Base-by-base conservation (phyloP, 176 grass and related monocot genomes). In the Oryza officinalis region DNA sequence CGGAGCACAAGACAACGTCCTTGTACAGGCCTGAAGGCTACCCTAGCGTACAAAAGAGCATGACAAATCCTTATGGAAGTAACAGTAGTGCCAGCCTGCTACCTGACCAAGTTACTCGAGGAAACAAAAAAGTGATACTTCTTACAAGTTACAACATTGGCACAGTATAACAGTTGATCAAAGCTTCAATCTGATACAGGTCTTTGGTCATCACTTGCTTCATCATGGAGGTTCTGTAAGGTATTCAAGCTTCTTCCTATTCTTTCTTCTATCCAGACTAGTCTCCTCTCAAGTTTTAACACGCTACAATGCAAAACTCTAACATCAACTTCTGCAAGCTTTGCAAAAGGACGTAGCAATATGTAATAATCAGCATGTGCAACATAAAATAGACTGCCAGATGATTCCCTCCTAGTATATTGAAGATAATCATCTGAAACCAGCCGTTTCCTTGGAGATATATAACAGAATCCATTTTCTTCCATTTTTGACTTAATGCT, bases 361-460 rank as follows among this genome's bases (percentile, higher is more conserved):
- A 98, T 91, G 80, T 94, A 98, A 80, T 93, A 98, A 89, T 98
- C 95, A 83, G 90, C 88, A 90, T 97, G 92, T 63, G 78, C 88
- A 59, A 77, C 90, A 86, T 84, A 91, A 74, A 89, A 66, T 69
- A 90, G 85, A 69, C 81, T 87, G 43, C 89, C 86, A 1, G 35
- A 52, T 72, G 75, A 7, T 67, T 14, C 84, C 84, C 66, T 77
- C 83, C 95, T 86, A 67, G n/a, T 88, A 63, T 98, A 98, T 43
- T 66, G 85, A 94, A 98, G 81, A 84, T 98, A 98, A 65, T 87
- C 86, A 86, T 91, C 85, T 63, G 77, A 86, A 43, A 76, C 81
- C 72, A 65, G 74, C 2, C 13, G 77, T 43, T 67, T 57, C 74
- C 80, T 91, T 63, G 95, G 90, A 57, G 79, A 74, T 25, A 94